Conservation (phyloP, 805 yeast genomes). For the Ogataea siamensis region DNA sequence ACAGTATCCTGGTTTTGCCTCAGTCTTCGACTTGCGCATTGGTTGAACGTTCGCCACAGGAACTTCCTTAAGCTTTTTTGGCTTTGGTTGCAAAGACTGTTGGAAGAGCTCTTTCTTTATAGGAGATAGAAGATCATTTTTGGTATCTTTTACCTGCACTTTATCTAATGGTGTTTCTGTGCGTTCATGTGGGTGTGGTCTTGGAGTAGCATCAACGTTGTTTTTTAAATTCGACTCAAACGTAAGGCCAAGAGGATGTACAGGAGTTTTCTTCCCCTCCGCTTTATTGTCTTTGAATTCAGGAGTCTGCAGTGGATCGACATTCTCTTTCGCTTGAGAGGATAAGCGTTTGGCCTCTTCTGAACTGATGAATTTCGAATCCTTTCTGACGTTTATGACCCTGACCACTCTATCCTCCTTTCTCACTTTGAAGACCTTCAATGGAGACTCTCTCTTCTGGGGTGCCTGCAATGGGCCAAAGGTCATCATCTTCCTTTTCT, state of each 20-base stretch:
- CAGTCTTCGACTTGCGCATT: slow-evolving; percentile 21
- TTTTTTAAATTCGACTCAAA: background rate
- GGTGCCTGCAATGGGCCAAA: slow-evolving; percentile 20
- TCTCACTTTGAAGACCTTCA: slow-evolving; percentile 23
- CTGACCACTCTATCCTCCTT: slow-evolving; percentile 23
- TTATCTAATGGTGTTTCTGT: slow-evolving; percentile 4
- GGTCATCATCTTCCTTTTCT: slow-evolving; percentile 39
- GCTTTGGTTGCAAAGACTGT: slow-evolving; percentile 8
- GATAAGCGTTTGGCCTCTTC: slow-evolving; percentile 22
- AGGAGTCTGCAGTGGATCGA: slow-evolving; percentile 2
- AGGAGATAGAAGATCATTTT: background rate
- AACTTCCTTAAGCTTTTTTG: slow-evolving; percentile 2
- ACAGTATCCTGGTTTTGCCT: slow-evolving; percentile 70
- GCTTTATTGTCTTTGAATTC: background rate
- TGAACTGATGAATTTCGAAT: slow-evolving; percentile 20
- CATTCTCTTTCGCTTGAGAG: slow-evolving; percentile 13
- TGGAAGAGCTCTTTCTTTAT: slow-evolving; percentile 4
- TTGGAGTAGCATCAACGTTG: slow-evolving; percentile 1
- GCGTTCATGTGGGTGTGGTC: slow-evolving; percentile 1
- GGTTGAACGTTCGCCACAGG: background rate
- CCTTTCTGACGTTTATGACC: slow-evolving; percentile 22
- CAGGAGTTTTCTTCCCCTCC: slow-evolving; percentile 1
- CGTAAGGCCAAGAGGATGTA: background rate
- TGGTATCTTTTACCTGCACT: slow-evolving; percentile 1
- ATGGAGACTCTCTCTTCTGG: slow-evolving; percentile 8